Conservation (phyloP, 768 basidiomycete species). For the Hebeloma cylindrosporum region DNA sequence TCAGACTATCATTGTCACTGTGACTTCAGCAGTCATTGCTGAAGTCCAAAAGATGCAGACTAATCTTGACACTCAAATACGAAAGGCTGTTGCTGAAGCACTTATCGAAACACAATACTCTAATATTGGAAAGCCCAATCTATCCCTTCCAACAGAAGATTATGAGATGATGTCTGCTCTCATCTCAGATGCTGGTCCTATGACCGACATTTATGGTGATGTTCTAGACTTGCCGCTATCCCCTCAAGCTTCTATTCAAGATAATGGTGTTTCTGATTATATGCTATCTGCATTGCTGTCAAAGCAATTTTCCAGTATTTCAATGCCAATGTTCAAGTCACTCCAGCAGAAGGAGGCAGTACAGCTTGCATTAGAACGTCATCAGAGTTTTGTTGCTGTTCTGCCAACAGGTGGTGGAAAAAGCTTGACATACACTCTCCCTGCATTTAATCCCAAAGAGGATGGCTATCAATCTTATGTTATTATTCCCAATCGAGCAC, state of each 20-base stretch:
- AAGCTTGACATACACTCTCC: slow-evolving; percentile 19
- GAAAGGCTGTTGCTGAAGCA: not conserved
- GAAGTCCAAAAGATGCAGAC: not conserved
- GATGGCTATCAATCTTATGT: slow-evolving; percentile 8
- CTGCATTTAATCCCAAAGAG: slow-evolving; percentile 5
- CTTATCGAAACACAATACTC: no score
- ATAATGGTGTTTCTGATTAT: no score
- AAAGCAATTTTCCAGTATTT: not conserved
- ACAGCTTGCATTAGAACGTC: slow-evolving; percentile 3
- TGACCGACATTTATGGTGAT: not conserved
- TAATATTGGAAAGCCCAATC: no score
- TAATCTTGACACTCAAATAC: not conserved
- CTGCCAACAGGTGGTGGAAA: slow-evolving; percentile 26
- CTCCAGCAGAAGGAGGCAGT: slow-evolving; percentile 12
- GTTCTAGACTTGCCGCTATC: no score
- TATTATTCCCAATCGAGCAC: slow-evolving; percentile 18
- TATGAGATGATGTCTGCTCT: no score
- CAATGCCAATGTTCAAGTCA: slow-evolving; percentile 12
- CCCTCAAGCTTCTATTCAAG: no score
- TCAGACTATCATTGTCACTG: no score
- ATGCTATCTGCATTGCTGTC: not conserved
- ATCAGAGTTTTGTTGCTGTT: slow-evolving; percentile 18
- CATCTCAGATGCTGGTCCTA: no score
- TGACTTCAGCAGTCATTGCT: no score
- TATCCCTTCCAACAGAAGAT: no score